phyloP scores from a whole-genome alignment of 805 yeast genomes.

The Zygosaccharomyces bisporus region DNA sequence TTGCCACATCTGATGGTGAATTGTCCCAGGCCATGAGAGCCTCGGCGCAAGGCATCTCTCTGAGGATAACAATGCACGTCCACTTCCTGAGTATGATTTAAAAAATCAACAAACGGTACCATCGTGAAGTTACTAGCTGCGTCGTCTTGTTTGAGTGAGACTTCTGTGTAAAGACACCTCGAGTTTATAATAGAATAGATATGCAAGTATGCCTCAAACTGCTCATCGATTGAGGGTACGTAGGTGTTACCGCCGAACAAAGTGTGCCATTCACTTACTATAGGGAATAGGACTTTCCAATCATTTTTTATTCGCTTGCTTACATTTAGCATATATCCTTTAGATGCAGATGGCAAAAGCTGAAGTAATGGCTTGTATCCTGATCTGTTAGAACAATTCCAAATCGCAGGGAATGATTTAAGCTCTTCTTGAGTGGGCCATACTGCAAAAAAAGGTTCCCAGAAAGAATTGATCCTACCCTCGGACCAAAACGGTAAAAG shows the following conservation, averaged over 20 bases:
- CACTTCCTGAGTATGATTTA: conserved; percentile 58
- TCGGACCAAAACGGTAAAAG: conserved; percentile 27
- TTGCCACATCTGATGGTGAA: conserved; percentile 31
- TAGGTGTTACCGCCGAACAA: conserved; percentile 3
- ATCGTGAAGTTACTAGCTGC: conserved; percentile 66
- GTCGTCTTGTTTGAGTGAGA: conserved; percentile 51
- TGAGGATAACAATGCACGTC: conserved; percentile 52
- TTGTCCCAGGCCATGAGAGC: conserved; percentile 29
- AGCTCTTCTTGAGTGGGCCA: conserved; percentile 60
- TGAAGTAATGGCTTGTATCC: conserved; percentile 32
- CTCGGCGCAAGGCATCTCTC: conserved; percentile 29
- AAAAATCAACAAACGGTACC: conserved; percentile 87
- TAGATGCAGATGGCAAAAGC: conserved; percentile 45
- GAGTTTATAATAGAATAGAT: conserved; percentile 89
- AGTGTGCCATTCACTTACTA: conserved; percentile 25
- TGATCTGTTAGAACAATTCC: conserved; percentile 42
- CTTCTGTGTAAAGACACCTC: conserved; percentile 77
- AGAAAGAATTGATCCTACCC: conserved; percentile 41
- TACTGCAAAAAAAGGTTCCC: conserved; percentile 65
- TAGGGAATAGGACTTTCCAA: conserved; percentile 35
- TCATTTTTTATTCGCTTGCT: conserved; percentile 44
- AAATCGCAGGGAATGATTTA: conserved; percentile 54
- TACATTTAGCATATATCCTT: conserved; percentile 42
- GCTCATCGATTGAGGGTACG: conserved; percentile 5
- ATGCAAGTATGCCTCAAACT: conserved; percentile 46